Evolutionary conservation across 2,329 filamentous ascomycete genomes (phyloP), one percentile per base, ranked within the genome.

Genomic region (Epichloe coenophiala): DNA sequence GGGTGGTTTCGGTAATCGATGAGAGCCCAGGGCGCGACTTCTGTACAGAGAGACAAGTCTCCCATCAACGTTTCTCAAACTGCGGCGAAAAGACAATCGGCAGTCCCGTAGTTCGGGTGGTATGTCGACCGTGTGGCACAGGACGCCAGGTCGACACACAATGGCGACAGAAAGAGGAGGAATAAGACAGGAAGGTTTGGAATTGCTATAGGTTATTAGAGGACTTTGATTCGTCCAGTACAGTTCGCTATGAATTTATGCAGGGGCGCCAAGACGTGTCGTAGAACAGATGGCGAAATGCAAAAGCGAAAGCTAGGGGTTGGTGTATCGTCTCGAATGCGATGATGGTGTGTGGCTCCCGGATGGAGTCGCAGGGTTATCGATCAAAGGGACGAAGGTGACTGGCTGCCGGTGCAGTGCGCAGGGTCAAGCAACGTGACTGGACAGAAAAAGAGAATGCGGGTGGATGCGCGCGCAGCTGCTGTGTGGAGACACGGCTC

Each of bases 391-490:
- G 12, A 13, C 12, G 19, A 45, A 45, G 31, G 31, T 8, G 51
- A 50, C 8, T 50, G 48, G 48, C 37, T 41, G 51, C 17, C n/a
- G 35, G 46, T 43, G 48, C 44, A 51, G 55, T 17, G 45, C 36
- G 48, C 15, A 27, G 44, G 17, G 51, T 44, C 49, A 50, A 48
- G 55, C 51, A 54, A 59, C 50, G 54, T 60, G 59, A 60, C 51
- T 59, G 56, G 58, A 49, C 53, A 50, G 46, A 31, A 48, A 46
- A 40, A 43, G 17, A 48, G 49, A 42, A 45, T 44, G 53, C 43
- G 54, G 48, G 45, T 17, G 17, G 17, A 17, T 53, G 45, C 49
- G 53, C 48, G 51, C 54, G 52, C 45, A 51, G 45, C 49, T 49
- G 43, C 35, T 48, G 43, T 27, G 51, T 50, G 43, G 47, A 52